Evolutionary conservation across 441 rosid genomes (phyloP), one percentile per base, ranked within the genome.

Genomic region (Syzygium syzygioides): DNA sequence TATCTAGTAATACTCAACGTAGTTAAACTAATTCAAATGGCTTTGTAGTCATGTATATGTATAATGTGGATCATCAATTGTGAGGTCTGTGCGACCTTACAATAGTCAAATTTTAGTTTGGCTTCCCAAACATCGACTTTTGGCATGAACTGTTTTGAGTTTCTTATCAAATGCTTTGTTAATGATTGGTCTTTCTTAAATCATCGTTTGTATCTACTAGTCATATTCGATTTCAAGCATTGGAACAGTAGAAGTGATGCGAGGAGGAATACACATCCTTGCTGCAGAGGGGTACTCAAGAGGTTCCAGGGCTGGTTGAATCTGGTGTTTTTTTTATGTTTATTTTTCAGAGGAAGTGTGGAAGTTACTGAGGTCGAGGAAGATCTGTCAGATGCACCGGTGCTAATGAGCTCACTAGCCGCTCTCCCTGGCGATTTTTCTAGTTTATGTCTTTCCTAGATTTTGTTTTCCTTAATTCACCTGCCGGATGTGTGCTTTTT

Each of bases 311-410:
- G 88, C 95, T 96, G 88, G 92, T 94, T 55, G 99, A 98, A 93
- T 94, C 97, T 87, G 92, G 88, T 88, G 99, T 96, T 89, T 91
- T 89, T 92, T 87, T 89, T 80, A 95, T 45, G 48, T 45, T 45
- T 7, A 1, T 45, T 45, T 45, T 45, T 45, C 98, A 32, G 94
- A 94, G 90, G 97, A 95, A 91, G 99, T 98, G 59, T 98, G 99
- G 98, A 96, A 96, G 90, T 89, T 96, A 19, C 95, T 98, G 98
- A 86, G 94, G 94, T 89, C 76, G 93, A 89, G 95, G 92, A 62
- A 93, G 99, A 93, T 94, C 99, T 79, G 99, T 98, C 32, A 97
- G 99, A 90, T 95, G 99, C 87, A 98, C 99, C 50, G 95, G 94
- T 62, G 99, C 98, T 55, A 98, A 98, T 88, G 99, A 96, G 91